Conservation (phyloP, 2,329 filamentous ascomycete genomes). For the Cordyceps fumosorosea region DNA sequence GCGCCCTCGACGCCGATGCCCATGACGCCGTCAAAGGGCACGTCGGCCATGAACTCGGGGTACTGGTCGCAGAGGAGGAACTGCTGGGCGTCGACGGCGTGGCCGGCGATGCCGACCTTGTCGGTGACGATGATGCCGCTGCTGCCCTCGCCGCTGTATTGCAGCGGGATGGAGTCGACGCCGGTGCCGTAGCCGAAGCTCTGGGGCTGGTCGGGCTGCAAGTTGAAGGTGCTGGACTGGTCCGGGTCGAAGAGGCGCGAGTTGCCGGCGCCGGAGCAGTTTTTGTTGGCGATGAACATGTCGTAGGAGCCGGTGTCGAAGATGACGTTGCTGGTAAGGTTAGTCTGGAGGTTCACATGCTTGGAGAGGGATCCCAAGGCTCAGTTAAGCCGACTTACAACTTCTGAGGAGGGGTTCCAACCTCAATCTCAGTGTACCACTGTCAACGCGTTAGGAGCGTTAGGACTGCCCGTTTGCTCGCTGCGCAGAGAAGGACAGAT, state of each 20-base stretch:
- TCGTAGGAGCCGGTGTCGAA: conserved; percentile 26
- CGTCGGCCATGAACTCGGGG: conserved; percentile 20
- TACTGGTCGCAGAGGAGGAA: conserved; percentile 27
- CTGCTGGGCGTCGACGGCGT: conserved; percentile 19
- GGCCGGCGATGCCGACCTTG: conserved; percentile 21
- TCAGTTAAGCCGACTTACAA: conserved; percentile 22
- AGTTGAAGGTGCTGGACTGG: conserved; percentile 24
- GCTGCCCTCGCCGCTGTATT: conserved; percentile 4
- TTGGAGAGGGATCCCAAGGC: not conserved
- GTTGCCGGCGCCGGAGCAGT: conserved; percentile 23
- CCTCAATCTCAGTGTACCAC: conserved; percentile 12
- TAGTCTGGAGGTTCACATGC: not conserved
- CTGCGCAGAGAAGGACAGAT: not conserved
- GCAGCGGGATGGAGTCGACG: conserved; percentile 23
- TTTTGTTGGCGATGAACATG: conserved; percentile 23
- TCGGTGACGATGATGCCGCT: conserved; percentile 24
- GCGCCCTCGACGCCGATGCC: conserved; percentile 21
- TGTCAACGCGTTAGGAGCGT: too few species aligned
- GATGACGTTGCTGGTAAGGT: conserved; percentile 22
- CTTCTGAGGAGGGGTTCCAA: conserved; percentile 20
- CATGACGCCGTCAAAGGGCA: conserved; percentile 27
- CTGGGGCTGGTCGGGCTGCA: conserved; percentile 16
- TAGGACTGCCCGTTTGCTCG: not conserved
- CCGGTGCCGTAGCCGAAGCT: conserved; percentile 21
- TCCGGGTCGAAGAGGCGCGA: conserved; percentile 22